Conservation (phyloP, 2,329 filamentous ascomycete species). For the Ceratocystis huliohia region DNA sequence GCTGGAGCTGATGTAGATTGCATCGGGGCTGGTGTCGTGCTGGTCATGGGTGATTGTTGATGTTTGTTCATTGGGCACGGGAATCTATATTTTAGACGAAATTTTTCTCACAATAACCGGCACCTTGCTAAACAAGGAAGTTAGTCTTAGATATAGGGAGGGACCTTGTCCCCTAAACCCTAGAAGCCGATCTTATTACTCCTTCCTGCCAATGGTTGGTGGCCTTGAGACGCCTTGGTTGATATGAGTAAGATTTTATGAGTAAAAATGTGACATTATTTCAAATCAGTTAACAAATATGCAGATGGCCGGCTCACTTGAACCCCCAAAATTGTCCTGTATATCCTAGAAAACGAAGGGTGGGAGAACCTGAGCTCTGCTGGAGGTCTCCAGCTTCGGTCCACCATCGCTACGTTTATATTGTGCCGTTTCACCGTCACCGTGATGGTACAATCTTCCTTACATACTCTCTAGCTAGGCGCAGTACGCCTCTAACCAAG, state of each 20-base stretch:
- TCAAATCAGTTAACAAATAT: background rate
- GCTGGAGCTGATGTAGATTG: background rate
- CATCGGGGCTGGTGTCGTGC: too few relatives aligned
- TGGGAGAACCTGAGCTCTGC: constrained; percentile 14
- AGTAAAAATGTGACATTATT: background rate
- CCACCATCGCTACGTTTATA: background rate
- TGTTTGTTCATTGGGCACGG: too few relatives aligned
- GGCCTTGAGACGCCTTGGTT: too few relatives aligned
- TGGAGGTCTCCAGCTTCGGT: background rate
- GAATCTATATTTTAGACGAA: too few relatives aligned
- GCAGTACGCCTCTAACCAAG: constrained; percentile 52
- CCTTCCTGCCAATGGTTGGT: too few relatives aligned
- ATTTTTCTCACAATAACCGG: too few relatives aligned
- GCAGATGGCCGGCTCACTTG: background rate
- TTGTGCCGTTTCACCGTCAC: constrained; percentile 32
- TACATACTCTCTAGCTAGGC: constrained; percentile 44
- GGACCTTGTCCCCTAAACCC: too few relatives aligned
- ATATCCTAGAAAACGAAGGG: constrained; percentile 23
- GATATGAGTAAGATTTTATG: too few relatives aligned
- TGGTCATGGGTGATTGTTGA: too few relatives aligned
- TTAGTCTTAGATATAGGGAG: too few relatives aligned
- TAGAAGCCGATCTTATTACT: too few relatives aligned
- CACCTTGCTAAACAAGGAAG: too few relatives aligned
- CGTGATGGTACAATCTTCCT: constrained; percentile 46
- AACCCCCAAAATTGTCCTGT: constrained; percentile 8